These are phyloP conservation scores for Gelatoporia subvermispora DNA, from an alignment of 768 basidiomycete species.

Conservation along the genomic window DNA sequence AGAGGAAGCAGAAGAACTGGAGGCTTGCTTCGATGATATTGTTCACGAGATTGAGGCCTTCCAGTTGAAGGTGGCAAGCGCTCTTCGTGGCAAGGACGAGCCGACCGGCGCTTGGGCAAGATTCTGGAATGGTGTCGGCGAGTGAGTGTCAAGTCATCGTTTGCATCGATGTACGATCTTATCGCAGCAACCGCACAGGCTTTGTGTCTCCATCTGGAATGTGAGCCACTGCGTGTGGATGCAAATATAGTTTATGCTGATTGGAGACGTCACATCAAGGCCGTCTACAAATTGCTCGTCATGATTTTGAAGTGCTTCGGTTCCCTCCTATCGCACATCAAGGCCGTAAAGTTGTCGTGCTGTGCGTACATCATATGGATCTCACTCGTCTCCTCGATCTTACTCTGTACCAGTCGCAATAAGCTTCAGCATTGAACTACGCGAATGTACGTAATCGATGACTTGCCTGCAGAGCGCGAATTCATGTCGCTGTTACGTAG, in stretches of 20 bases:
- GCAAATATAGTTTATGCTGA: background rate
- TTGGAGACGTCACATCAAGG: constrained; percentile 9
- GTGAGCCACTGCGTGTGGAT: constrained; percentile 3
- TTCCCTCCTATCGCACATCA: too few relatives aligned
- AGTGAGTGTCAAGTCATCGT: constrained; percentile 12
- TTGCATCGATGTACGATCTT: background rate
- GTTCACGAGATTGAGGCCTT: constrained; percentile 22
- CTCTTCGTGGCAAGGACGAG: constrained; percentile 20
- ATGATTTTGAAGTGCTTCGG: background rate
- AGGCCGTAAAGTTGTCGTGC: background rate
- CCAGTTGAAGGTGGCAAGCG: constrained; percentile 23
- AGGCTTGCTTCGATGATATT: constrained; percentile 18
- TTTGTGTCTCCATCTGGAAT: constrained; percentile 24
- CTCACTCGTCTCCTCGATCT: background rate
- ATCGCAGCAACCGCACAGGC: constrained; percentile 5
- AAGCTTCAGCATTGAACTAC: constrained; percentile 15
- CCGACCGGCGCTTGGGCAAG: constrained; percentile 14
- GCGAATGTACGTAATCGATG: constrained; percentile 2
- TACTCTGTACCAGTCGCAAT: constrained; percentile 10
- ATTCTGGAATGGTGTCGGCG: constrained; percentile 21
- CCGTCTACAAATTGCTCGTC: constrained; percentile 13
- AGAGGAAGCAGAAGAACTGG: constrained; percentile 15
- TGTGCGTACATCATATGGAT: background rate
- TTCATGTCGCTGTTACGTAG: background rate
- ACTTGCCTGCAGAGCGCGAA: background rate